Base-by-base conservation (phyloP, 306 rosid genomes). In the Rosa chinensis region DNA sequence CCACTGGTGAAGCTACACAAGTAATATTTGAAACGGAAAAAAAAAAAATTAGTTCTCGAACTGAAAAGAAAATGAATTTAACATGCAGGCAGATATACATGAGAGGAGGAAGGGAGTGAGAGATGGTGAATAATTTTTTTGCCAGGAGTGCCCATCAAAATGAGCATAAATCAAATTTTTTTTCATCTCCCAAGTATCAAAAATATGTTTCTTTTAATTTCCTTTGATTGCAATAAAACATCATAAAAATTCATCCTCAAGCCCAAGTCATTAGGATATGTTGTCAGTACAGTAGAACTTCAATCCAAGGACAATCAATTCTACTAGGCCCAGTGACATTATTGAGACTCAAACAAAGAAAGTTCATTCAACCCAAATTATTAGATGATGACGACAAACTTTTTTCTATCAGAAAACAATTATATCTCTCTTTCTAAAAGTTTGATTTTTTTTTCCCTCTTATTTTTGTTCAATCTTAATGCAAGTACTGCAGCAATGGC, bases 1-100 rank as follows among this genome's bases (percentile, higher is more conserved):
- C 87, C 78, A 79, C 43, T 4, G 74, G 66, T 25, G 89, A 73
- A 44, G 80, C 92, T 89, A 79, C 79, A 83, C 49, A 58, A 75
- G 61, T n/a, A 81, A 82, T 49, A 82, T 64, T 75, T 72, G 11
- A 77, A 55, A 71, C 53, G 47, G 1, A 53, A 10, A 53, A 58
- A 40, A 84, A 50, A 71, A 32, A 70, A 40, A 75, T 75, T 69
- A 87, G 50, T n/a, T 58, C 39, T 74, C 10, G 37, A 56, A 82
- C 72, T 28, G 73, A 73, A 39, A 61, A 73, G 44, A 49, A 23
- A 20, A 70, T 50, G 71, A 3, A 63, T 20, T 61, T 66, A 14
- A 53, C 40, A 72, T 4, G 76, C 14, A 64, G 77, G 61, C 63
- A 55, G 50, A 78, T 78, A 84, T 70, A 32, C 70, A 85, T 16